phyloP scores from a whole-genome alignment of 1,139 yeast species.

The Magnusiomyces ingens region DNA sequence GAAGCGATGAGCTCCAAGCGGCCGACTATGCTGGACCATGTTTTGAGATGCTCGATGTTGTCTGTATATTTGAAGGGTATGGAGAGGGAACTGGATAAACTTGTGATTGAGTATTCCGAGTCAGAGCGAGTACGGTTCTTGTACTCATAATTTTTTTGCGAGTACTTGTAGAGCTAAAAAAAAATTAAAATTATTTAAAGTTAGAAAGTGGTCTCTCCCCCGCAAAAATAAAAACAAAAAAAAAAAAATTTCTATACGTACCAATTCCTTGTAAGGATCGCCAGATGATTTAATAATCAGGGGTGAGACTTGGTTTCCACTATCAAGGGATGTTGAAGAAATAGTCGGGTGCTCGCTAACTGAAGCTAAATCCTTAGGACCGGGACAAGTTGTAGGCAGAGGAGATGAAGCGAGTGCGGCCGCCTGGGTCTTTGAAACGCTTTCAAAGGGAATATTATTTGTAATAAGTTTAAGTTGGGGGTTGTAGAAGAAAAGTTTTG shows the following conservation, averaged over 20 bases:
- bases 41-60: conserved; percentile 9
- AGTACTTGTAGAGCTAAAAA: conserved; percentile 2
- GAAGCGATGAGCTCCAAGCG: conserved; percentile 13
- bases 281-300: conserved; percentile 5
- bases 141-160: neutral
- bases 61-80: conserved; percentile 14
- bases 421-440: conserved; percentile 15
- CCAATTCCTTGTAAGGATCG: conserved; percentile 21
- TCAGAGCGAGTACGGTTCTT: conserved; percentile 3
- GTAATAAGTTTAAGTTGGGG: conserved; percentile 22
- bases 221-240: conserved; percentile 3
- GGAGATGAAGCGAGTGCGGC: conserved; percentile 7
- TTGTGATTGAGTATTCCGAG: conserved; percentile 11
- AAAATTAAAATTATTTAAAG: neutral
- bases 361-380: conserved; percentile 11
- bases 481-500: conserved; percentile 26
- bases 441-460: conserved; percentile 24
- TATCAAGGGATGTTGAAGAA: conserved; percentile 7
- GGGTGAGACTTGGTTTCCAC: neutral
- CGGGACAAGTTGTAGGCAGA: conserved; percentile 3
- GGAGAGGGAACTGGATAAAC: conserved; percentile 13
- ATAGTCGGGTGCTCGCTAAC: conserved; percentile 8
- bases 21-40: conserved; percentile 20
- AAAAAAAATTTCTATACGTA: conserved; percentile 10
- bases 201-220: neutral